Conservation (phyloP, 140 eudicot genomes). For the Senecio squalidus region DNA sequence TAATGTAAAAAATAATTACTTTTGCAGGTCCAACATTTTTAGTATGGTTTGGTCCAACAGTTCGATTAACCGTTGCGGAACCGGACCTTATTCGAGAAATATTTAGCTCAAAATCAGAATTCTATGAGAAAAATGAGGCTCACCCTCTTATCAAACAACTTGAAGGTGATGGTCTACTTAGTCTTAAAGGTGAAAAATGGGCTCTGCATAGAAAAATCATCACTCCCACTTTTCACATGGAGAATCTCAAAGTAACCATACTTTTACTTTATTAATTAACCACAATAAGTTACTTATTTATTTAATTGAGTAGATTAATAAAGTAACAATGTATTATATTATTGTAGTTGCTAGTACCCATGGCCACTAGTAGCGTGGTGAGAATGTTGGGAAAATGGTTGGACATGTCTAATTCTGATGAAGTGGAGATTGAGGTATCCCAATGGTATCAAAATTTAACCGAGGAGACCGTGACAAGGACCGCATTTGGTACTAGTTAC, state of each 20-base stretch:
- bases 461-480: constrained; percentile 68
- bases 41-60: constrained; percentile 94
- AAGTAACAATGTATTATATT: constrained; percentile 1
- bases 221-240: constrained; percentile 88
- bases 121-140: constrained; percentile 78
- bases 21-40: constrained; percentile 72
- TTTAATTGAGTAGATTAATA: not conserved
- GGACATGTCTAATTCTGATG: constrained; percentile 39
- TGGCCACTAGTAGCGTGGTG: constrained; percentile 51
- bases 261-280: constrained; percentile 22
- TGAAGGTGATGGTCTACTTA: constrained; percentile 88
- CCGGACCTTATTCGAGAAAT: constrained; percentile 80
- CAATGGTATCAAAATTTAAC: constrained; percentile 74
- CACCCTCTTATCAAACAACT: constrained; percentile 73
- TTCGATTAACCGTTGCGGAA: constrained; percentile 72
- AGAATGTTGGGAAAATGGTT: constrained; percentile 72
- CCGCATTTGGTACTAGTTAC: constrained; percentile 79
- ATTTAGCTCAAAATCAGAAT: constrained; percentile 66
- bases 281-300: constrained; percentile 17
- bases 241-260: constrained; percentile 81
- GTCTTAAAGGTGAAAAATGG: constrained; percentile 95
- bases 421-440: constrained; percentile 78
- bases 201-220: constrained; percentile 94
- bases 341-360: constrained; percentile 63
- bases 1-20: not conserved